These are phyloP conservation scores for Ilyonectria robusta DNA, from an alignment of 2,329 filamentous ascomycete species.

Conservation along the genomic window DNA sequence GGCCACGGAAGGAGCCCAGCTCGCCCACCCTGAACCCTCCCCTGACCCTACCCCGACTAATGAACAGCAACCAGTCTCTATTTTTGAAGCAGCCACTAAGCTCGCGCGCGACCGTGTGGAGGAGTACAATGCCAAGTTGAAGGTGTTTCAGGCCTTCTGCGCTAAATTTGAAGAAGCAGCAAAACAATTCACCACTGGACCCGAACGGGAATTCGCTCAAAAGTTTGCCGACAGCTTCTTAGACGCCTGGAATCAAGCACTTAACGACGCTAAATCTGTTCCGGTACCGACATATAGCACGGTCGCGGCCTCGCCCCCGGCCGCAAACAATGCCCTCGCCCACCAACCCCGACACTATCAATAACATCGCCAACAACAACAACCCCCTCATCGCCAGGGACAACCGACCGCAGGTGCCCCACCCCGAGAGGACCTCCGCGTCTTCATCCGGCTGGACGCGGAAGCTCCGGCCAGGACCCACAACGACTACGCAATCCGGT, in stretches of 20 bases:
- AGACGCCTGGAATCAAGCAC: constrained; percentile 26
- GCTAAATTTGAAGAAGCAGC: constrained; percentile 28
- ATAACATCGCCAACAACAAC: constrained; percentile 16
- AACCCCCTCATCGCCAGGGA: constrained; percentile 28
- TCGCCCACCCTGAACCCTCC: too few species aligned
- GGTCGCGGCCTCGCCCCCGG: constrained; percentile 1
- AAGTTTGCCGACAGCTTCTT: constrained; percentile 19
- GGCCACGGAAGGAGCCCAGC: too few species aligned
- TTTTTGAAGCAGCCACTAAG: neutral
- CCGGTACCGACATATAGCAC: neutral
- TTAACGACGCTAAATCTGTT: constrained; percentile 15
- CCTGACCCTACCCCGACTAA: too few species aligned
- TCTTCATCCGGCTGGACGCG: constrained; percentile 34
- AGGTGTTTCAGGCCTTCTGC: constrained; percentile 32
- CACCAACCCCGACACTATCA: neutral
- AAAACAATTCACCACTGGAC: constrained; percentile 19
- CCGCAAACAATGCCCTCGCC: constrained; percentile 4
- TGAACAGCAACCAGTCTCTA: too few species aligned
- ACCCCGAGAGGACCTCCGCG: constrained; percentile 30
- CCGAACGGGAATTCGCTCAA: constrained; percentile 5
- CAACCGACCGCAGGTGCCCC: constrained; percentile 27
- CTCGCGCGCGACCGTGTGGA: constrained; percentile 17
- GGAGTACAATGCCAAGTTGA: constrained; percentile 30
- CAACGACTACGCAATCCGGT: constrained; percentile 24
- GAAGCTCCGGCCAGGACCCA: constrained; percentile 27